Conservation (phyloP, 306 rosid genomes). For the Arachis hypogaea region DNA sequence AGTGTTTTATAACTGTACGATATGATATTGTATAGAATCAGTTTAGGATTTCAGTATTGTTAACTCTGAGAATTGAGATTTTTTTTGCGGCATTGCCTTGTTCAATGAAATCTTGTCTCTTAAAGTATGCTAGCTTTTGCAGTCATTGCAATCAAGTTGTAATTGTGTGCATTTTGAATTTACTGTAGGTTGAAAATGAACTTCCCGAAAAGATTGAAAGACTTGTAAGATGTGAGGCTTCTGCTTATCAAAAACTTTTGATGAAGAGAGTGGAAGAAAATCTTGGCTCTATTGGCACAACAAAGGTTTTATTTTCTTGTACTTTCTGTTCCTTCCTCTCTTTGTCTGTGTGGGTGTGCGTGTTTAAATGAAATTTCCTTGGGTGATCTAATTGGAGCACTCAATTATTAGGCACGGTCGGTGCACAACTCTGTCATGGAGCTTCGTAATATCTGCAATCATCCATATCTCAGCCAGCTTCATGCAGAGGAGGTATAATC, state of each 20-base stretch:
- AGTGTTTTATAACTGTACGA: background rate
- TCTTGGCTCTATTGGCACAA: slow-evolving; percentile 85
- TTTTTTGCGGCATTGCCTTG: background rate
- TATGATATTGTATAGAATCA: background rate
- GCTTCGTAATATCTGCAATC: slow-evolving; percentile 98
- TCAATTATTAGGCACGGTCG: slow-evolving; percentile 78
- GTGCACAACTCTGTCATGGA: slow-evolving; percentile 99
- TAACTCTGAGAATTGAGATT: background rate
- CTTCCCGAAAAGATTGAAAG: slow-evolving; percentile 98
- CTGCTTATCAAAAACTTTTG: slow-evolving; percentile 97
- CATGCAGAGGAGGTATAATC: slow-evolving; percentile 89
- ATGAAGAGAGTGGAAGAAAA: slow-evolving; percentile 99
- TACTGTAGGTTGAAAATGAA: slow-evolving; percentile 69
- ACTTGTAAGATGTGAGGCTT: slow-evolving; percentile 95
- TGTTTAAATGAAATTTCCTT: slow-evolving; percentile 3
- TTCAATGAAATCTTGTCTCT: slow-evolving; percentile 8
- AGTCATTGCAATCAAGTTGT: slow-evolving; percentile 13
- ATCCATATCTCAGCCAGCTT: slow-evolving; percentile 98
- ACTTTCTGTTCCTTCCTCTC: slow-evolving; percentile 11
- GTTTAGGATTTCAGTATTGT: no score
- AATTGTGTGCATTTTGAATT: slow-evolving; percentile 39
- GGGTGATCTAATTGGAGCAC: slow-evolving; percentile 50
- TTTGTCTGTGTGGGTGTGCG: slow-evolving; percentile 6
- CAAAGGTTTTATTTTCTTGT: slow-evolving; percentile 59
- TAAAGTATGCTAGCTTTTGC: slow-evolving; percentile 25